Conservation (phyloP, 345 rosid species). For the Atalantia buxifolia region DNA sequence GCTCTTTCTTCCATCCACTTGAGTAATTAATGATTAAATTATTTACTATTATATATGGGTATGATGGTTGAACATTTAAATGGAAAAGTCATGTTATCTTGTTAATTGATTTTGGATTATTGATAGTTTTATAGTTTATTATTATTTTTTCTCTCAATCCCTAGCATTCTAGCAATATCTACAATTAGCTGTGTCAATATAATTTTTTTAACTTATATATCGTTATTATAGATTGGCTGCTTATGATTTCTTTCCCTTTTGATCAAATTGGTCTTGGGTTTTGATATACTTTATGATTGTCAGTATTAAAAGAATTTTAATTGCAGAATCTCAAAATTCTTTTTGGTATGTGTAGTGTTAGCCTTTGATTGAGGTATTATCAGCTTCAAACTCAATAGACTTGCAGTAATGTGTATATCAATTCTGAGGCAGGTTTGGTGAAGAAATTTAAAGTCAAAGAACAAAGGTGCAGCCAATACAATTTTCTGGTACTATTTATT, state of each 20-base stretch:
- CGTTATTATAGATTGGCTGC: neutral
- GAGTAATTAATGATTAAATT: too few species aligned
- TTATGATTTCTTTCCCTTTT: neutral
- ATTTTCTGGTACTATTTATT: too few species aligned
- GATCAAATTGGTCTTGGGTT: neutral
- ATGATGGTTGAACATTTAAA: too few species aligned
- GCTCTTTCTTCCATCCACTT: too few species aligned
- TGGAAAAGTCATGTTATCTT: too few species aligned
- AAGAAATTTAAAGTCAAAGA: too few species aligned
- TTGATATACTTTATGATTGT: neutral
- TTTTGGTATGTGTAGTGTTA: conserved; percentile 61
- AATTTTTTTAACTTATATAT: neutral
- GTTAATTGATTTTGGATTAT: too few species aligned
- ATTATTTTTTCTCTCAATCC: too few species aligned
- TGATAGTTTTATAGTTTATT: too few species aligned
- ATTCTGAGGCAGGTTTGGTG: conserved; percentile 46
- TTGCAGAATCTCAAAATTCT: neutral
- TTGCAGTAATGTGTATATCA: conserved; percentile 97
- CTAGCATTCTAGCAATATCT: too few species aligned
- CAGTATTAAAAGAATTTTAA: neutral
- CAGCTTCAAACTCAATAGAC: conserved; percentile 90
- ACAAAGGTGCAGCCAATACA: too few species aligned
- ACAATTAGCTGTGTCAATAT: neutral
- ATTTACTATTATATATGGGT: too few species aligned
- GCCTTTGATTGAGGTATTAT: conserved; percentile 76